These are phyloP conservation scores for Botryotinia narcissicola DNA, from an alignment of 2,329 filamentous ascomycete genomes.

Conservation along the genomic window DNA sequence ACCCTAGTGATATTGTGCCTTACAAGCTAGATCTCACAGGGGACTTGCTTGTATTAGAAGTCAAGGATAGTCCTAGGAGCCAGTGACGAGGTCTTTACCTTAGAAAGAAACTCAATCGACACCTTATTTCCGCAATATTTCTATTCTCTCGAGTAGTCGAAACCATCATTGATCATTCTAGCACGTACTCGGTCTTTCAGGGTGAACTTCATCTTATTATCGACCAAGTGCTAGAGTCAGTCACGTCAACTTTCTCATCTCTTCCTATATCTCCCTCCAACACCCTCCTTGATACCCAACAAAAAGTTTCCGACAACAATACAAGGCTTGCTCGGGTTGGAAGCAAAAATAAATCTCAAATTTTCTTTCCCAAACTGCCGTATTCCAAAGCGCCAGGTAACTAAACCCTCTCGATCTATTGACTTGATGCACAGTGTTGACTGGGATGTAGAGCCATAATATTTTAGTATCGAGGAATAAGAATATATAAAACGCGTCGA, in stretches of 20 bases:
- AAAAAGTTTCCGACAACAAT: not conserved
- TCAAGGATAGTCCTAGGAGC: conserved; percentile 35
- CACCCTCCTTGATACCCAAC: not conserved
- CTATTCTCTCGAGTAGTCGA: conserved; percentile 12
- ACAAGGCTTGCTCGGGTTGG: not conserved
- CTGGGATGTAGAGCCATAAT: not conserved
- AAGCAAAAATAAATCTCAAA: conserved; percentile 15
- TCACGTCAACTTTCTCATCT: not conserved
- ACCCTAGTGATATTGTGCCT: conserved; percentile 31
- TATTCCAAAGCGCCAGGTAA: not conserved
- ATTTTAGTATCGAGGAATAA: conserved; percentile 10
- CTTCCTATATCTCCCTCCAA: not conserved
- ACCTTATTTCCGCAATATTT: conserved; percentile 18
- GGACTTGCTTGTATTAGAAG: conserved; percentile 32
- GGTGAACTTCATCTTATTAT: conserved; percentile 13
- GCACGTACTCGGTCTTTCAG: conserved; percentile 1
- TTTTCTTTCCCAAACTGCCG: not conserved
- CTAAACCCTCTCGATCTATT: not conserved
- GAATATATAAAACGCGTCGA: conserved; percentile 9
- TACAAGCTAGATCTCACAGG: conserved; percentile 32
- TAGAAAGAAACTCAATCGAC: conserved; percentile 7
- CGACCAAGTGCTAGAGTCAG: conserved; percentile 4
- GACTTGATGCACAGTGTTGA: conserved; percentile 3
- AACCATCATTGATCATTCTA: conserved; percentile 15
- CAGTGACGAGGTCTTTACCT: conserved; percentile 32